Evolutionary conservation across 805 yeast species (phyloP).

Genomic region (Myxozyma monticola): DNA sequence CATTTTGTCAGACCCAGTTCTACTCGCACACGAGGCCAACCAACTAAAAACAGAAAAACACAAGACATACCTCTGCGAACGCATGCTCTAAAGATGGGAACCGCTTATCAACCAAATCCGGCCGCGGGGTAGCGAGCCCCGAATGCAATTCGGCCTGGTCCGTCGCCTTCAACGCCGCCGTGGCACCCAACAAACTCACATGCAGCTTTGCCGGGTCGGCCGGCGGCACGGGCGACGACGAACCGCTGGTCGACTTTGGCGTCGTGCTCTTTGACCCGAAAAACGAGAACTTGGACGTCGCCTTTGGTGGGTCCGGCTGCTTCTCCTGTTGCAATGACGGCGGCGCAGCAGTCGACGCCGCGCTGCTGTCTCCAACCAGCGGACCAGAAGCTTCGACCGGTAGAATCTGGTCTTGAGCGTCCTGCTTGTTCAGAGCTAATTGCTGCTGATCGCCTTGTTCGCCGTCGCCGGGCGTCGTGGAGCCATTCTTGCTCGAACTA

Average conservation of each 20-base stretch:
- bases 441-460: not conserved
- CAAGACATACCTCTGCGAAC: conserved; percentile 14
- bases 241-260: not conserved
- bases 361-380: not conserved
- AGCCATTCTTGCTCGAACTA: not conserved
- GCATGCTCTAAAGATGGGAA: conserved; percentile 17
- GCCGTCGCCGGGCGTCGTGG: not conserved
- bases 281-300: conserved; percentile 1
- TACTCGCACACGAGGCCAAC: not conserved
- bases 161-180: conserved; percentile 3
- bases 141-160: conserved; percentile 11
- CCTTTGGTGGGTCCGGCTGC: not conserved
- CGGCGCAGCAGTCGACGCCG: not conserved
- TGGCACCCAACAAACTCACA: not conserved
- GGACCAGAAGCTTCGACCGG: not conserved
- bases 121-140: conserved; percentile 19
- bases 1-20: not conserved
- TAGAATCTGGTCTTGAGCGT: too few relatives aligned
- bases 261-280: not conserved
- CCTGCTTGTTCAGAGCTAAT: too few relatives aligned
- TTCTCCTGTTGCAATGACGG: not conserved
- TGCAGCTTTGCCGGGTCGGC: not conserved
- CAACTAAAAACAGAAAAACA: not conserved
- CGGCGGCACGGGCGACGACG: not conserved
- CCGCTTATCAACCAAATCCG: conserved; percentile 26